phyloP scores from a whole-genome alignment of 345 rosid genomes.

The Geranium brycei region DNA sequence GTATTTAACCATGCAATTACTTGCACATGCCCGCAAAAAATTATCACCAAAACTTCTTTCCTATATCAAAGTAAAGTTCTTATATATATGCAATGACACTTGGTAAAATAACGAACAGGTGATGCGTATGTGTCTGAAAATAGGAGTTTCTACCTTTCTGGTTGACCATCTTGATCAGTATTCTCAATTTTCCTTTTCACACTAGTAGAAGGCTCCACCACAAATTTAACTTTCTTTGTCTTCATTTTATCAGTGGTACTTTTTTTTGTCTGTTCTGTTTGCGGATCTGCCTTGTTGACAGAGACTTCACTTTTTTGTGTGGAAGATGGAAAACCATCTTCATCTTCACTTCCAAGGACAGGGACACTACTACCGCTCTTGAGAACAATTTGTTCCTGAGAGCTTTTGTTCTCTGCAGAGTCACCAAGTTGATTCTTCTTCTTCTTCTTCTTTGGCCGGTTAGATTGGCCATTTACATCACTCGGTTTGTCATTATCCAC shows the following conservation, averaged over 20 bases:
- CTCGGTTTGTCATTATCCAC: slow-evolving; percentile 53
- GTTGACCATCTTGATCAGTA: slow-evolving; percentile 37
- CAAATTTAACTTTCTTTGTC: slow-evolving; percentile 23
- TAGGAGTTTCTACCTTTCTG: slow-evolving; percentile 35
- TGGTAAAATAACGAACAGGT: not conserved
- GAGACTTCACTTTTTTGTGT: slow-evolving; percentile 17
- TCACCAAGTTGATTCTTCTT: slow-evolving; percentile 22
- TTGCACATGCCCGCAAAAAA: not conserved
- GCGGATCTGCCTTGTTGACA: slow-evolving; percentile 17
- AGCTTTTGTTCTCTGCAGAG: slow-evolving; percentile 19
- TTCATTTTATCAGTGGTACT: slow-evolving; percentile 12
- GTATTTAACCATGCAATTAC: too few species aligned
- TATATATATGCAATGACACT: not conserved
- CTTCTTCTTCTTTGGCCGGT: slow-evolving; percentile 31
- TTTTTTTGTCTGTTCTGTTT: slow-evolving; percentile 12
- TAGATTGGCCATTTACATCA: slow-evolving; percentile 26
- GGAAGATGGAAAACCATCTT: slow-evolving; percentile 72
- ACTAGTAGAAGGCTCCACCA: slow-evolving; percentile 18
- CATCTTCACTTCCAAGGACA: slow-evolving; percentile 73
- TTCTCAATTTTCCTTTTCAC: slow-evolving; percentile 57
- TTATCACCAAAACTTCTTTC: too few species aligned
- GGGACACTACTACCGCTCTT: slow-evolving; percentile 18
- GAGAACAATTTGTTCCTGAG: slow-evolving; percentile 27
- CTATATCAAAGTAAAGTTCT: not conserved
- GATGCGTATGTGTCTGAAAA: not conserved